Conservation (phyloP, 2,329 filamentous ascomycete species). For the Alternaria sp. region DNA sequence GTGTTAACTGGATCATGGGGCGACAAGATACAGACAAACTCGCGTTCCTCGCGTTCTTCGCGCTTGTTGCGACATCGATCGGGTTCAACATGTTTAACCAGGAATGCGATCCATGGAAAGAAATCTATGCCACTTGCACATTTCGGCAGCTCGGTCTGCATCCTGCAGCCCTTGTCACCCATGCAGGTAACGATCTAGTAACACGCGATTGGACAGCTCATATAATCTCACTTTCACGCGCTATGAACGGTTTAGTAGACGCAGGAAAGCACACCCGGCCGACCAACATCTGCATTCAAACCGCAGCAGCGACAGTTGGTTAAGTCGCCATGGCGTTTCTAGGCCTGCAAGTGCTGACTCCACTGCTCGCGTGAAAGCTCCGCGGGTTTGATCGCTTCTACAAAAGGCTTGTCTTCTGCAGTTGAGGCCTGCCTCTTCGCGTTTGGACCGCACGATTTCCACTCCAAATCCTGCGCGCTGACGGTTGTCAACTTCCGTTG, state of each 20-base stretch:
- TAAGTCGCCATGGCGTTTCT: neutral
- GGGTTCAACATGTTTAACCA: neutral
- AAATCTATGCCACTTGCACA: neutral
- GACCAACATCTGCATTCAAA: neutral
- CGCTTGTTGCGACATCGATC: neutral
- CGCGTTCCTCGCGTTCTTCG: too few species aligned
- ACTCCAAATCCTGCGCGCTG: neutral
- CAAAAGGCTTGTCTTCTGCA: constrained; percentile 1
- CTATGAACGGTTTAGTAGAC: neutral
- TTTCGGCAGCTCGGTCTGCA: neutral
- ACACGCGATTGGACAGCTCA: constrained; percentile 1
- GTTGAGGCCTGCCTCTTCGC: neutral
- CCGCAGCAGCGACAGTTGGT: neutral
- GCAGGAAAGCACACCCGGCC: neutral
- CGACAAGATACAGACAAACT: too few species aligned
- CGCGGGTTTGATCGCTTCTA: neutral
- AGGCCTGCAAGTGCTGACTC: neutral
- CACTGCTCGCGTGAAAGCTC: neutral
- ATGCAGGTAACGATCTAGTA: neutral
- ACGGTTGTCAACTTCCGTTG: neutral
- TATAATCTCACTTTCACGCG: neutral
- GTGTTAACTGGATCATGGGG: neutral
- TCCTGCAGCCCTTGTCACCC: neutral
- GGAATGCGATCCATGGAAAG: neutral
- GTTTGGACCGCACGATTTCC: neutral